Conservation (phyloP, 768 basidiomycete species). For the Amanita molliuscula region DNA sequence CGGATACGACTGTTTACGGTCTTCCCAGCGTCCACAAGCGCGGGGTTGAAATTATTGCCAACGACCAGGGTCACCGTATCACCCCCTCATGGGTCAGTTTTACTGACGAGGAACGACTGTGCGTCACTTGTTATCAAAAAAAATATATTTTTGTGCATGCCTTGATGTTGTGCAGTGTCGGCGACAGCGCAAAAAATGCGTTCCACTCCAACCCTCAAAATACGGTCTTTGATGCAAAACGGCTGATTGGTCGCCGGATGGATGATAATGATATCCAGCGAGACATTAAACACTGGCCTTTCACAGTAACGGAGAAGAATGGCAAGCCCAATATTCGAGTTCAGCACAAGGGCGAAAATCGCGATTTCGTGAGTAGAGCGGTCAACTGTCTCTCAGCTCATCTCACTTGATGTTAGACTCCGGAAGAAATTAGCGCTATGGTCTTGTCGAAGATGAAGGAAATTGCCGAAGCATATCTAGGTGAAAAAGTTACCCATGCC, state of each 20-base stretch:
- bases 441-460: slow-evolving; percentile 97
- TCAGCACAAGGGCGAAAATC: slow-evolving; percentile 65
- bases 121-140: slow-evolving; percentile 11
- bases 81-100: slow-evolving; percentile 91
- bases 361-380: slow-evolving; percentile 63
- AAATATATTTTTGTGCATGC: neutral
- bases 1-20: neutral
- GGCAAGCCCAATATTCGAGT: slow-evolving; percentile 79
- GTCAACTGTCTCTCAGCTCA: neutral
- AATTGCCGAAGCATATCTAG: slow-evolving; percentile 96
- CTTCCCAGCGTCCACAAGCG: slow-evolving; percentile 35
- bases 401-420: slow-evolving; percentile 41
- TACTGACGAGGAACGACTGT: slow-evolving; percentile 80
- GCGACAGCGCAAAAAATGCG: slow-evolving; percentile 95
- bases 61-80: slow-evolving; percentile 83
- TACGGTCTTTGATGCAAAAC: slow-evolving; percentile 95
- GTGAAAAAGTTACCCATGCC: slow-evolving; percentile 92
- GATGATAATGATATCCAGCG: slow-evolving; percentile 73
- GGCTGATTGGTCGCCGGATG: slow-evolving; percentile 82
- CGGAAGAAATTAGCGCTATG: slow-evolving; percentile 96
- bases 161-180: slow-evolving; percentile 44
- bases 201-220: slow-evolving; percentile 86
- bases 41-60: slow-evolving; percentile 73
- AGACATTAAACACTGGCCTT: slow-evolving; percentile 89
- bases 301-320: slow-evolving; percentile 66